Base-by-base conservation (phyloP, 805 yeast species). In the Metschnikowia lachancei region DNA sequence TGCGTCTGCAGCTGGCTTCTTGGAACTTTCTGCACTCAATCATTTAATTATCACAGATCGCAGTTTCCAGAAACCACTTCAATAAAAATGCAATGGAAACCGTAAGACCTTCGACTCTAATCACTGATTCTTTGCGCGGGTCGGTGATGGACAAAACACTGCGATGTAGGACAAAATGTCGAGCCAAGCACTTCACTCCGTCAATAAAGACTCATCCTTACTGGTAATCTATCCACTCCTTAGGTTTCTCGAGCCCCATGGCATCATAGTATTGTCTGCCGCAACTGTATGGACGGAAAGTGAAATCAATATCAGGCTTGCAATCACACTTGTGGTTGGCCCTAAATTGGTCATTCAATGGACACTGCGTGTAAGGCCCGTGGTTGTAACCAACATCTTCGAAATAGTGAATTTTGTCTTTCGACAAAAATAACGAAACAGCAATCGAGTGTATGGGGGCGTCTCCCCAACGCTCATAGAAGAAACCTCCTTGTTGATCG, bases 391-490 rank as follows among this genome's bases (percentile, higher is more conserved):
- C 96, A 52, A 88, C 78, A 60, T 88, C 95, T 49, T 80, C 85
- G 62, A 90, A 90, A 75, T 84, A 63, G 61, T 89, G 95, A 41
- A 89, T 69, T 57, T 81, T 72, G 49, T 78, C 81, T 63, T 78
- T 80, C 46, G 85, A 81, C 63, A 87, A 61, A 69, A 89, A 86
- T 53, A 89, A 70, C 3, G 94, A 71, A 20, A 87, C 96, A 26
- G 94, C 96, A 58, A 88, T 82, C 3, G 95, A 85, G 65, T 88
- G 96, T 35, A 88, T 83, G 28, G 96, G 96, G 24, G 95, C 96
- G 66, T 88, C 96, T 17, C 96, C 96, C 95, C 96, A 88, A 54
- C 96, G 75, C 67, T 88, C 94, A 60, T 86, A 85, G 63, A 80
- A 87, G 62, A 87, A 87, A 0, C 95, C 95, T 47, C 95, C 95